phyloP scores from a whole-genome alignment of 495 filamentous ascomycete species.

The Penicillium psychrofluorescens region DNA sequence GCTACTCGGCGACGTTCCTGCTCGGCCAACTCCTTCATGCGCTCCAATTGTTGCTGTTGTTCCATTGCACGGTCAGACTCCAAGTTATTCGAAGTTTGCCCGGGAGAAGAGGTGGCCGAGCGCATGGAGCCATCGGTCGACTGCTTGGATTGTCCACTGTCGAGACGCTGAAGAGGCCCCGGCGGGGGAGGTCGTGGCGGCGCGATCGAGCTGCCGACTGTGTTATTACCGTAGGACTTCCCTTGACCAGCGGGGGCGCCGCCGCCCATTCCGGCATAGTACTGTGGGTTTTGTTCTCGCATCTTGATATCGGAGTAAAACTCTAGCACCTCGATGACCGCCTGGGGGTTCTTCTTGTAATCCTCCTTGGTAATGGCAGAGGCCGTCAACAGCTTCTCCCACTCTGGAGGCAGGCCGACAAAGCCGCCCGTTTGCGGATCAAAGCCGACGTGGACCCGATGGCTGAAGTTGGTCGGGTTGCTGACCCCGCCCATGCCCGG shows the following conservation, averaged over 20 bases:
- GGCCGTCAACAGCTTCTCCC: constrained; percentile 89
- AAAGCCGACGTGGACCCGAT: constrained; percentile 95
- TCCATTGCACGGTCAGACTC: constrained; percentile 32
- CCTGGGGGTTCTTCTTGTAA: constrained; percentile 95
- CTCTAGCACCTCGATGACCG: constrained; percentile 92
- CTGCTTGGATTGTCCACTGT: constrained; percentile 29
- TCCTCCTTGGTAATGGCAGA: constrained; percentile 97
- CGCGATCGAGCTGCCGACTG: constrained; percentile 62
- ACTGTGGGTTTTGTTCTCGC: constrained; percentile 70
- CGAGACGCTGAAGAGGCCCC: constrained; percentile 35
- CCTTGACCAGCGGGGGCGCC: constrained; percentile 41
- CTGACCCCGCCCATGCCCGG: constrained; percentile 97
- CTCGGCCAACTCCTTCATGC: constrained; percentile 44
- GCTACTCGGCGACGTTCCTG: constrained; percentile 45
- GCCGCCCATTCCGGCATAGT: constrained; percentile 61
- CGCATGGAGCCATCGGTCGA: constrained; percentile 21
- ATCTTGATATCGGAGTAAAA: constrained; percentile 96
- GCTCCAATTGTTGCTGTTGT: constrained; percentile 34
- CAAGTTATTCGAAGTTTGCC: constrained; percentile 22
- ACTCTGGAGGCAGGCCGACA: constrained; percentile 86
- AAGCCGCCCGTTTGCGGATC: constrained; percentile 91
- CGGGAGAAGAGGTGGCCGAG: constrained; percentile 31
- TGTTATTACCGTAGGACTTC: constrained; percentile 23
- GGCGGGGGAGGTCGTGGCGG: constrained; percentile 68
- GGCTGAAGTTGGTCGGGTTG: constrained; percentile 94